Evolutionary conservation across 768 basidiomycete species (phyloP), one percentile per base, ranked within the genome.

Genomic region (Trametes gibbosa): DNA sequence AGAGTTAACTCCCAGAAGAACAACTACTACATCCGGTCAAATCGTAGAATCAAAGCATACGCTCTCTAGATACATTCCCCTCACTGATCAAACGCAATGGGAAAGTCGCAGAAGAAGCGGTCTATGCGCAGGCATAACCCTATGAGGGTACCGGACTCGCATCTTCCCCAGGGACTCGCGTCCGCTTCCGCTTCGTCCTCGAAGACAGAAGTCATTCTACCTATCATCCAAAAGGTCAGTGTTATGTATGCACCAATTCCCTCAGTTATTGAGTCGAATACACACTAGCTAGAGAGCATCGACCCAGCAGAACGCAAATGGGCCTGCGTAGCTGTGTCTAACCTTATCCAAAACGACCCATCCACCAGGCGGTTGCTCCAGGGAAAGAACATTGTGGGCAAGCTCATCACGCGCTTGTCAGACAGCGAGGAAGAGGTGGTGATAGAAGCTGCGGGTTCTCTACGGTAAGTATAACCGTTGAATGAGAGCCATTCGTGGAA

Each of bases 311-410:
- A 98, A 64, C 84, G 95, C 53, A 92, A 92, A 70, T 97, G 93
- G 95, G 93, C 95, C 3, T 96, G 95, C 70, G 93, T 95, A 23
- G 94, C 95, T 1, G 89, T 96, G n/a, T 94, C 92, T 12, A 96
- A 92, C 72, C 77, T 98, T 49, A 96, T 96, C 62, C 90, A 95
- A 71, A 96, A 96, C 65, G 95, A 98, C 72, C 89, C 95, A 19
- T 92, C 92, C 7, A 97, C 95, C 14, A 79, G 95, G 60, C 76
- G 95, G 62, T 75, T 98, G 65, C 79, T 98, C 19, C 95, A 96
- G 68, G 90, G 91, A 27, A 93, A 91, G 75, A 93, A 95, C 70
- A 80, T 96, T 35, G 91, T 98, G 35, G 92, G 90, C 5, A 84
- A 83, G 29, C 74, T 97, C 66, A 94, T 97, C 67, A 85, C 84